Evolutionary conservation across 805 yeast genomes (phyloP).

Genomic region (Metschnikowia koreensis): DNA sequence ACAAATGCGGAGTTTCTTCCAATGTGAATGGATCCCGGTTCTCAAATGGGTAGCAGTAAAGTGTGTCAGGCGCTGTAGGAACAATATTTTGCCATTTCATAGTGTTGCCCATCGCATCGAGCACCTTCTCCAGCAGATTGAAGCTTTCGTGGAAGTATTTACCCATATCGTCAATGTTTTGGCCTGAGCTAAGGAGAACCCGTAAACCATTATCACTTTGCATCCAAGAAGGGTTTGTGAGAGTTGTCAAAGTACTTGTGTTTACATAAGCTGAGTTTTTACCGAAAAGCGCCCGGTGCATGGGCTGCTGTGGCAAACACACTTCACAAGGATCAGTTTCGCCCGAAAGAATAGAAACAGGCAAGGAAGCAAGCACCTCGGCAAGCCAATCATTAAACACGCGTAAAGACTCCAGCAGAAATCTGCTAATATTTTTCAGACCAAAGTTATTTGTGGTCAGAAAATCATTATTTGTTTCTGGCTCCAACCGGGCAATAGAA

Average conservation of each 20-base stretch:
- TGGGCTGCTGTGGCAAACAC: slow-evolving; percentile 84
- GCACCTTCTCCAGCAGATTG: slow-evolving; percentile 1
- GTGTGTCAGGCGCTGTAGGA: slow-evolving; percentile 96
- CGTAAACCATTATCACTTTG: slow-evolving; percentile 51
- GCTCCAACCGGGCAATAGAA: slow-evolving; percentile 43
- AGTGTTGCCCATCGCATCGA: slow-evolving; percentile 54
- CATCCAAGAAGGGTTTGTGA: slow-evolving; percentile 71
- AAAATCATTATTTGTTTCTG: slow-evolving; percentile 24
- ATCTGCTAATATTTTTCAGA: slow-evolving; percentile 52
- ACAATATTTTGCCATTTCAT: slow-evolving; percentile 81
- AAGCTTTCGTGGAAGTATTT: slow-evolving; percentile 55
- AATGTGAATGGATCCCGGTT: slow-evolving; percentile 78
- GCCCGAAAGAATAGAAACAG: slow-evolving; percentile 85
- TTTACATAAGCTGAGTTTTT: slow-evolving; percentile 42
- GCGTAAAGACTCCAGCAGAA: slow-evolving; percentile 46
- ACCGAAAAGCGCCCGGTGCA: slow-evolving; percentile 74
- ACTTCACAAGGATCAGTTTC: slow-evolving; percentile 78
- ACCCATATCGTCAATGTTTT: slow-evolving; percentile 72
- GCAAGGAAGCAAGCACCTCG: slow-evolving; percentile 56
- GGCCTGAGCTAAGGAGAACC: slow-evolving; percentile 78
- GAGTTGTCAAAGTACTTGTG: slow-evolving; percentile 14
- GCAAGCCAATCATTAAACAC: slow-evolving; percentile 59
- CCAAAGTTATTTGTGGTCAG: slow-evolving; percentile 47
- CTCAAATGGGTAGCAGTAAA: slow-evolving; percentile 83
- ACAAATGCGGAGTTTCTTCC: slow-evolving; percentile 80